phyloP scores from a whole-genome alignment of 345 rosid genomes.

The Carallia brachiata region DNA sequence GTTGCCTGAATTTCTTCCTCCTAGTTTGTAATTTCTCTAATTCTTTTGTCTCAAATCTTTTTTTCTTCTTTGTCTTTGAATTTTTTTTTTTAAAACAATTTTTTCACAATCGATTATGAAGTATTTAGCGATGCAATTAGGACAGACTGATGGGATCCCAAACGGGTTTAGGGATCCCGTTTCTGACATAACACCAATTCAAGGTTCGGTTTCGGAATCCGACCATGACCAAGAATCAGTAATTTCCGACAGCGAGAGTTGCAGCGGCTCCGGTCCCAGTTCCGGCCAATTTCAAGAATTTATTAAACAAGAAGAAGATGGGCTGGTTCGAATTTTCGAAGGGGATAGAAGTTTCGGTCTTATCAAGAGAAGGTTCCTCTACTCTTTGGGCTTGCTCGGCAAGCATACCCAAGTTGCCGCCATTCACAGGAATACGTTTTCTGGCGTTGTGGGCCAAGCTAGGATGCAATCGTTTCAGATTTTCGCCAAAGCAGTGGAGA shows the following conservation, averaged over 20 bases:
- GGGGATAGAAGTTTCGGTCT: conserved; percentile 51
- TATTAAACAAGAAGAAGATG: background rate
- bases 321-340: conserved; percentile 38
- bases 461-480: conserved; percentile 55
- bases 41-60: too few relatives aligned
- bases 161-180: background rate
- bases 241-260: conserved; percentile 59
- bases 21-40: too few relatives aligned
- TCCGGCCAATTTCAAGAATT: conserved; percentile 1
- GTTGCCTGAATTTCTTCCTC: too few relatives aligned
- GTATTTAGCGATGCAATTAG: conserved; percentile 1
- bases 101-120: background rate
- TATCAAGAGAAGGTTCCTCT: conserved; percentile 38
- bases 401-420: conserved; percentile 37
- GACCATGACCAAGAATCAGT: conserved; percentile 33
- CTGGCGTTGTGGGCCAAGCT: conserved; percentile 41
- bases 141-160: background rate
- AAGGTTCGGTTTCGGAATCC: conserved; percentile 17
- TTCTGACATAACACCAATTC: background rate
- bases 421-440: conserved; percentile 42
- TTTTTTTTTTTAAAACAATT: background rate
- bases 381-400: conserved; percentile 41
- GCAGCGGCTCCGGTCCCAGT: conserved; percentile 27
- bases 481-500: conserved; percentile 46
- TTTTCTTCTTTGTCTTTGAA: background rate